phyloP scores from a whole-genome alignment of 2,329 filamentous ascomycete species.

The Ascocoryne sarcoides region DNA sequence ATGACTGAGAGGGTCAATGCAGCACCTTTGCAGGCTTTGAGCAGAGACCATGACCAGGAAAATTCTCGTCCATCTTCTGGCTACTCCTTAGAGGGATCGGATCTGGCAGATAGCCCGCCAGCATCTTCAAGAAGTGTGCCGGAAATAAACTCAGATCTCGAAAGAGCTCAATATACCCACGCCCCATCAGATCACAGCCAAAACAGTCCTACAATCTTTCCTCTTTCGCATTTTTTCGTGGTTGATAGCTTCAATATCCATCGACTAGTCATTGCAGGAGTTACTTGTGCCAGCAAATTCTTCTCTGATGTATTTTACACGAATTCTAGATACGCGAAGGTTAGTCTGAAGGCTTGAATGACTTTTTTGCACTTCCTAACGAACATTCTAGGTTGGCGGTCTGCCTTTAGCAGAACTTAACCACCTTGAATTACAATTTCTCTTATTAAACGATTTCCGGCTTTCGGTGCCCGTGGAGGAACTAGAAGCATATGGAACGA shows the following conservation, averaged over 20 bases:
- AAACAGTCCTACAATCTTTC: constrained; percentile 11
- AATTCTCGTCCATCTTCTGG: constrained; percentile 22
- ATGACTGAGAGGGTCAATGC: constrained; percentile 97
- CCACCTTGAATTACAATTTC: constrained; percentile 90
- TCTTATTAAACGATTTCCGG: constrained; percentile 91
- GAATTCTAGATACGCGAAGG: constrained; percentile 98
- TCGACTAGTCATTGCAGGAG: constrained; percentile 87
- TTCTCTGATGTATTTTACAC: constrained; percentile 99
- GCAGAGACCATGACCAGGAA: constrained; percentile 28
- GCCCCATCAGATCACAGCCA: constrained; percentile 15
- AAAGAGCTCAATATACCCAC: constrained; percentile 23
- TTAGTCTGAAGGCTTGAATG: constrained; percentile 39
- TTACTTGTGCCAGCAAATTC: constrained; percentile 98
- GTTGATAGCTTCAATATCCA: constrained; percentile 99
- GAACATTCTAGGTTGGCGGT: constrained; percentile 69
- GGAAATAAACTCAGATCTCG: constrained; percentile 19
- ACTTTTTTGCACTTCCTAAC: constrained; percentile 2
- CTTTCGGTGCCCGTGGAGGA: constrained; percentile 90
- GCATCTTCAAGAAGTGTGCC: constrained; percentile 21
- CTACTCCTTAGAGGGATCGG: constrained; percentile 25
- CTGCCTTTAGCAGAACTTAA: constrained; percentile 88
- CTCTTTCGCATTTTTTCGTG: constrained; percentile 69
- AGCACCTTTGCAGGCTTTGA: constrained; percentile 60
- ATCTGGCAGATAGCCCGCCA: constrained; percentile 24
- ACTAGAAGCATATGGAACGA: constrained; percentile 92